Percentiles rank a stretch among this genome's conserved stretches.
These are phyloP conservation scores for Pseudozyma flocculosa DNA, from an alignment of 1,284 basidiomycete species.

Conservation along the genomic window DNA sequence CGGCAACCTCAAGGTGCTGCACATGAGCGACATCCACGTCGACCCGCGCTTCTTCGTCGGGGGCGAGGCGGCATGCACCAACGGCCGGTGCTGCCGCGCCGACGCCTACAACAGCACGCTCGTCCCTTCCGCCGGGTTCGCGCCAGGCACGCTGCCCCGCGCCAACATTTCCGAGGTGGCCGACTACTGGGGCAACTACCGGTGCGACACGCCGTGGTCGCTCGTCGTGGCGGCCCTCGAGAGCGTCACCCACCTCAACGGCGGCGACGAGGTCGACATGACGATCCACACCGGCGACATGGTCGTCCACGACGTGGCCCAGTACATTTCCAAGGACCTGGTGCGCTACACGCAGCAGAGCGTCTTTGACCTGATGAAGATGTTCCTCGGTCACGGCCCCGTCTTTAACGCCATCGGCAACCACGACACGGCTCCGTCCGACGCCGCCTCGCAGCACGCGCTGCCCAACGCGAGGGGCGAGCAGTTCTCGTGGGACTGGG, in stretches of 20 bases:
- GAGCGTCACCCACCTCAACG: slow-evolving; percentile 70
- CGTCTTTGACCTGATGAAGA: slow-evolving; percentile 45
- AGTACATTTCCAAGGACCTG: slow-evolving; percentile 49
- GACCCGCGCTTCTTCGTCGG: slow-evolving; percentile 77
- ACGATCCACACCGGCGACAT: slow-evolving; percentile 75
- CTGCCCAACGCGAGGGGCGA: slow-evolving; percentile 45
- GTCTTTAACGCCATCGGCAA: slow-evolving; percentile 55
- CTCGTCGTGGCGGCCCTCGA: slow-evolving; percentile 68
- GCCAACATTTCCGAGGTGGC: slow-evolving; percentile 40
- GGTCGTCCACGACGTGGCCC: slow-evolving; percentile 61
- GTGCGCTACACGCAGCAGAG: slow-evolving; percentile 54
- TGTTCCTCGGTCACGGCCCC: slow-evolving; percentile 41
- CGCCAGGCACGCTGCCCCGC: slow-evolving; percentile 23
- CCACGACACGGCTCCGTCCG: slow-evolving; percentile 53
- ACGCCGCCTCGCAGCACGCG: slow-evolving; percentile 35
- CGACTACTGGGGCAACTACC: slow-evolving; percentile 54
- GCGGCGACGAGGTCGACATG: slow-evolving; percentile 67
- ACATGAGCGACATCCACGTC: slow-evolving; percentile 75
- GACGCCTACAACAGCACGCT: slow-evolving; percentile 65
- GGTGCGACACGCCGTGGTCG: slow-evolving; percentile 71
- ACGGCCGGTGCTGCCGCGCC: slow-evolving; percentile 71
- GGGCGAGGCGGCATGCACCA: slow-evolving; percentile 72
- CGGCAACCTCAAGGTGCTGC: slow-evolving; percentile 70
- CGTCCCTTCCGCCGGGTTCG: slow-evolving; percentile 56
- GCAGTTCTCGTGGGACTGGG: slow-evolving; percentile 54